Evolutionary conservation across 495 filamentous ascomycete genomes (phyloP), one percentile per base, ranked within the genome.

Genomic region (Hyphodiscus hymeniophilus): DNA sequence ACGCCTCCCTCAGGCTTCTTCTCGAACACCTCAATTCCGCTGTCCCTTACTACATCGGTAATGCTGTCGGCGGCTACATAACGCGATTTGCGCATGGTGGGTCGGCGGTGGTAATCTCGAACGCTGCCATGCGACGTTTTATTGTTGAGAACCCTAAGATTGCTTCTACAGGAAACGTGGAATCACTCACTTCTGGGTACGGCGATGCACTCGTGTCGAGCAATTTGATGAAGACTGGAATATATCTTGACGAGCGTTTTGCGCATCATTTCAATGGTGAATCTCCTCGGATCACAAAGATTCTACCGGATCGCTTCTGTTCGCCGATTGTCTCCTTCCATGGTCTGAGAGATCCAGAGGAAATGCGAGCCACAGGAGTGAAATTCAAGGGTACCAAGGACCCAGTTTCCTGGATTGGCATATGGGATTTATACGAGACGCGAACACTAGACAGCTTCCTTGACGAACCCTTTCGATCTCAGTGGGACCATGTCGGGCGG

Each of bases 71-170:
- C 21, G 69, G 69, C 42, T 74, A 63, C 52, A 62, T 61, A 23
- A 59, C 57, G 2, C 67, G 70, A 39, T 74, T 74, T 50, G 68
- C 69, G 12, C 70, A 74, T 47, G 70, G 70, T 7, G 69, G 70
- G 6, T 72, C 69, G 4, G 65, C 63, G 15, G 56, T 71, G 16
- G 52, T 71, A 22, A 52, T 74, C 11, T 72, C 69, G 0, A 64
- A 64, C 20, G 69, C 62, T 7, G 59, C 69, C 46, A 60, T 74
- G 44, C 55, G 49, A 8, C 43, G 51, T 12, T 54, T 72, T 13
- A 62, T 63, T 42, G 56, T 61, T 18, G 32, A 59, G 13, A 57
- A 65, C 45, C 63, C 63, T 0, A 42, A 55, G 6, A 44, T 65
- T 2, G 66, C 64, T 7, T 43, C 54, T 3, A 48, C 51, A 17